Conservation (phyloP, 2,329 filamentous ascomycete species). For the Daldinia sp. region DNA sequence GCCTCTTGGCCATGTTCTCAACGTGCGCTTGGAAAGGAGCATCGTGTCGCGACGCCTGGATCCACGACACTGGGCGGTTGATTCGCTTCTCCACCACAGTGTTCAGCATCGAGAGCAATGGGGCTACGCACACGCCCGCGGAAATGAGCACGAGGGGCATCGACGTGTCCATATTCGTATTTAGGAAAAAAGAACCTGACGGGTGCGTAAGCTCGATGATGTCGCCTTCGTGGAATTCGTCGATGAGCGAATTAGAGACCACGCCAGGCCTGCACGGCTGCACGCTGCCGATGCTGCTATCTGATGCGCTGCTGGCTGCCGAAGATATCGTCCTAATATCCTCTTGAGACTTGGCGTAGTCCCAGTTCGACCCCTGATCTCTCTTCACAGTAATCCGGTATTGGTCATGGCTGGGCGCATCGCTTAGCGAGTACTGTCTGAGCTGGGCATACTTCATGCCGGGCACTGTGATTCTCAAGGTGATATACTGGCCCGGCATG, state of each 20-base stretch:
- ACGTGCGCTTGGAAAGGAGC: constrained; percentile 68
- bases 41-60: constrained; percentile 67
- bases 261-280: constrained; percentile 63
- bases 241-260: constrained; percentile 77
- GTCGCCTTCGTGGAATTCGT: constrained; percentile 71
- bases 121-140: constrained; percentile 70
- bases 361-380: constrained; percentile 65
- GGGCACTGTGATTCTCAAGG: constrained; percentile 69
- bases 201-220: constrained; percentile 75
- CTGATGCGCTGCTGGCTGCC: constrained; percentile 50
- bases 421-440: constrained; percentile 79
- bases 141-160: constrained; percentile 71
- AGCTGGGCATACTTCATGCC: constrained; percentile 70
- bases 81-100: constrained; percentile 60
- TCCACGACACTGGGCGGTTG: constrained; percentile 66
- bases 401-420: constrained; percentile 69
- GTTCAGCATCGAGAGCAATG: constrained; percentile 71
- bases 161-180: constrained; percentile 56
- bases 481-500: constrained; percentile 79
- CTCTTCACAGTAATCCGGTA: constrained; percentile 80
- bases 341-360: constrained; percentile 36
- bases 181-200: constrained; percentile 70
- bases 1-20: constrained; percentile 55
- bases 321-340: constrained; percentile 48
- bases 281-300: constrained; percentile 50